Conservation (phyloP, 2,329 filamentous ascomycete genomes). For the Pyrenochaeta sp. region DNA sequence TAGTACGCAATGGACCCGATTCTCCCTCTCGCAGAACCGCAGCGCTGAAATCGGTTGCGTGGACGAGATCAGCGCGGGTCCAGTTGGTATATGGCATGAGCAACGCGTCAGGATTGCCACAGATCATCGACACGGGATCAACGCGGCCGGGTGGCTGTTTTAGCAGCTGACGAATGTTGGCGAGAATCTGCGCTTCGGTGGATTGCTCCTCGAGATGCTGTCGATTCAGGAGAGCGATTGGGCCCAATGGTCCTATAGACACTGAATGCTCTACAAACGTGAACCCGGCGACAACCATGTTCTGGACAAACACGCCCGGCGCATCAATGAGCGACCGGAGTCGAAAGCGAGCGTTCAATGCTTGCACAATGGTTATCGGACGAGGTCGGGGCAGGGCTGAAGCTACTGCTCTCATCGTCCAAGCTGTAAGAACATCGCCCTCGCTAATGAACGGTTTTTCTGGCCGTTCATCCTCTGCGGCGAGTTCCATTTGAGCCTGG, state of each 20-base stretch:
- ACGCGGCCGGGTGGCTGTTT: too few relatives aligned
- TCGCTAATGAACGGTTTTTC: slow-evolving; percentile 28
- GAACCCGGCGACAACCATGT: slow-evolving; percentile 20
- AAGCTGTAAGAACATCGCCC: slow-evolving; percentile 35
- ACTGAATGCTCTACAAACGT: slow-evolving; percentile 13
- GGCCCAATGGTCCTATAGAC: slow-evolving; percentile 19
- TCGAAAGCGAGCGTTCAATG: slow-evolving; percentile 51
- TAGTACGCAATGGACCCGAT: slow-evolving; percentile 2
- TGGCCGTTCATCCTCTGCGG: slow-evolving; percentile 7
- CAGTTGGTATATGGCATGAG: slow-evolving; percentile 23
- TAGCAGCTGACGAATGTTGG: slow-evolving; percentile 26
- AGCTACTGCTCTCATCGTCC: slow-evolving; percentile 31
- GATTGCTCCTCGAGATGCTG: slow-evolving; percentile 18
- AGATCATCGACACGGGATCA: slow-evolving; percentile 27
- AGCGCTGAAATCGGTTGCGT: slow-evolving; percentile 26
- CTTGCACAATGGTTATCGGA: slow-evolving; percentile 50
- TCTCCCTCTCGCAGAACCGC: slow-evolving; percentile 17
- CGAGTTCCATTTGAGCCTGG: slow-evolving; percentile 40
- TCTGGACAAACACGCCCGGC: slow-evolving; percentile 22
- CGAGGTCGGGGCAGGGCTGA: slow-evolving; percentile 29
- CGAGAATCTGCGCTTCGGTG: slow-evolving; percentile 24
- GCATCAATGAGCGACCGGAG: slow-evolving; percentile 22
- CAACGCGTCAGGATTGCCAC: slow-evolving; percentile 10
- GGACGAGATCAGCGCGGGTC: slow-evolving; percentile 18
- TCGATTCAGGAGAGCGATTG: slow-evolving; percentile 21